Base-by-base conservation (phyloP, 2,329 filamentous ascomycete genomes). In the Fusarium burgessii region DNA sequence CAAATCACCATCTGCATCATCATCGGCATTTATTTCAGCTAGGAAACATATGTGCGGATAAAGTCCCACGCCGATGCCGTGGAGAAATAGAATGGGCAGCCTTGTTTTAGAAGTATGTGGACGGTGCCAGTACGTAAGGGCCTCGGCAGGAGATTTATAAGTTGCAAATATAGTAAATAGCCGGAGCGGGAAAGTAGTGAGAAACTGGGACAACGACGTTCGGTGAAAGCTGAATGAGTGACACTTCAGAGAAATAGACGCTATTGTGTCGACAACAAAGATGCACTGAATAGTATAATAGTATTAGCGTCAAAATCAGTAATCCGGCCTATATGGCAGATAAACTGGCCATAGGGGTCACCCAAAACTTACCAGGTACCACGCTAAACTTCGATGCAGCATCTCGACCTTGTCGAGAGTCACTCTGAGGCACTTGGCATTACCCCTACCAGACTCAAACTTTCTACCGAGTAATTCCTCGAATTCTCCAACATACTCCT, bases 61-160 rank as follows among this genome's bases (percentile, higher is more conserved):
- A 6, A 91, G 71, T 5, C 77, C 77, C 33, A 78, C 47, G 78
- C 89, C 88, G 58, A 91, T 90, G 33, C 90, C 89, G 70, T 91
- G 89, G 32, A 91, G 84, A 76, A 90, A 91, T 9, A 91, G 78
- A 17, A 91, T 77, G 0, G 89, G 89, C 5, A 88, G 81, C 43
- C 83, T 83, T 2, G 82, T 86, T 59, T 83, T 85, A 4, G 89
- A 89, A 1, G 84, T 90, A 69, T 91, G 89, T 13, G 85, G 85
- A 29, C 86, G 84, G 71, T 89, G 82, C 88, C 88, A 91, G 79
- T 91, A 91, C 40, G 84, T 85, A 5, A 89, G 77, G 17, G 82
- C 78, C 45, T 82, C 80, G 1, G 83, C 84, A 11, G 84, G 82
- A 4, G 87, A 89, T 7, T 72, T 72, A 14, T 83, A 77, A n/a